Conservation (phyloP, 2,329 filamentous ascomycete species). For the Celoporthe dispersa region DNA sequence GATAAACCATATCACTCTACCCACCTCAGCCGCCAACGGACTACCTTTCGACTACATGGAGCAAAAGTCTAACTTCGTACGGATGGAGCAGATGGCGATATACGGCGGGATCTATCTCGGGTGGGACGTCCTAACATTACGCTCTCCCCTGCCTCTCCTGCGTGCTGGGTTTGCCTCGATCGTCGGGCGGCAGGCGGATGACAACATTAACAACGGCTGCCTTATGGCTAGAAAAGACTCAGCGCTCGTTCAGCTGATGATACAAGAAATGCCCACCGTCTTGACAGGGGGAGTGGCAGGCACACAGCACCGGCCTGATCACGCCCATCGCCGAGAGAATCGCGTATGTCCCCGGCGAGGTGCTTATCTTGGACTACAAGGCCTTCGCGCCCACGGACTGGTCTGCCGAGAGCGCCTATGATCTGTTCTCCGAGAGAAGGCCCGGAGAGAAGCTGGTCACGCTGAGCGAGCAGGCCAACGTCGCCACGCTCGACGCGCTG, state of each 20-base stretch:
- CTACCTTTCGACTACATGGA: constrained; percentile 31
- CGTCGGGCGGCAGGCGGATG: constrained; percentile 33
- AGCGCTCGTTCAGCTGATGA: constrained; percentile 32
- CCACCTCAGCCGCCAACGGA: constrained; percentile 26
- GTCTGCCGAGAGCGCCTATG: constrained; percentile 25
- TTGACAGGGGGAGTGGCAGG: constrained; percentile 36
- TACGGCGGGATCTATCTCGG: constrained; percentile 39
- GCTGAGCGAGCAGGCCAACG: constrained; percentile 6
- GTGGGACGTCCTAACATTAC: constrained; percentile 36
- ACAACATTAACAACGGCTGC: constrained; percentile 20
- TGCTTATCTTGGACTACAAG: constrained; percentile 34
- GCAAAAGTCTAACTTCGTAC: constrained; percentile 38
- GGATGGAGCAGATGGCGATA: constrained; percentile 33
- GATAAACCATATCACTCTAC: constrained; percentile 31
- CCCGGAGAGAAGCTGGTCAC: neutral
- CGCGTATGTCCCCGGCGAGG: constrained; percentile 32
- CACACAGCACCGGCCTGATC: constrained; percentile 33
- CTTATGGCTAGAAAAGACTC: constrained; percentile 27
- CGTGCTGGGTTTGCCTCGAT: constrained; percentile 35
- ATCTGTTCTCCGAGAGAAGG: constrained; percentile 15
- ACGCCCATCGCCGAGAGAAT: constrained; percentile 35
- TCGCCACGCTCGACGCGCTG: constrained; percentile 12
- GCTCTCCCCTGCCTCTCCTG: constrained; percentile 32
- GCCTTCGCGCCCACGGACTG: constrained; percentile 36
- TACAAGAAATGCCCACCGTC: constrained; percentile 29